A percentile compares a stretch with the other conserved stretches of the same genome.
Evolutionary conservation across 768 basidiomycete species (phyloP).

Genomic region (Cubamyces lactineus): DNA sequence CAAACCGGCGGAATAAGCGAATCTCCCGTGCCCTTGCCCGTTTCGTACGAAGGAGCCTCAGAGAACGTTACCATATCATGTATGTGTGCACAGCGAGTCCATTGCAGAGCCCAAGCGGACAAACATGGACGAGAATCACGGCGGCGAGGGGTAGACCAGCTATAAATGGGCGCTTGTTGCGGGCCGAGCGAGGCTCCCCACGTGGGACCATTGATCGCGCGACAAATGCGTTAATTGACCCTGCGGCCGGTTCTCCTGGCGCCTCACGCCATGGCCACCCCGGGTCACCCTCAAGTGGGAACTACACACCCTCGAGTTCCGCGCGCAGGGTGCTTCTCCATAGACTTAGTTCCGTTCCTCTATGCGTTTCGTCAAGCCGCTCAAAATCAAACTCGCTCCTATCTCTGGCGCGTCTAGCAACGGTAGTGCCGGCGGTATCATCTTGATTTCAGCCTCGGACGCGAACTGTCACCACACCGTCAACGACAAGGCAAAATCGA

Average conservation of each 20-base stretch:
- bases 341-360: neutral
- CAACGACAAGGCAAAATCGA: too few species aligned
- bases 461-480: too few species aligned
- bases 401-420: neutral
- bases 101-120: too few species aligned
- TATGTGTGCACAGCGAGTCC: too few species aligned
- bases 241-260: neutral
- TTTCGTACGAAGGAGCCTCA: too few species aligned
- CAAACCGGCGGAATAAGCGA: slow-evolving; percentile 1
- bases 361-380: neutral
- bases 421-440: neutral
- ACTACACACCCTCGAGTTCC: too few species aligned
- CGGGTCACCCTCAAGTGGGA: too few species aligned
- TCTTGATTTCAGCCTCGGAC: neutral
- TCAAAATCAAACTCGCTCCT: neutral
- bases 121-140: neutral
- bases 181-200: too few species aligned
- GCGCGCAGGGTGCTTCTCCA: neutral
- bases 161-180: neutral
- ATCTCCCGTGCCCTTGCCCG: neutral
- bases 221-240: neutral
- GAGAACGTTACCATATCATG: too few species aligned
- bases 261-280: neutral
- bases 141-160: too few species aligned
- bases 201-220: too few species aligned